Percentiles rank a stretch among this genome's conserved stretches.
Conservation (phyloP, 371 early-diverging fungal genomes). For the Mucor saturninus region DNA sequence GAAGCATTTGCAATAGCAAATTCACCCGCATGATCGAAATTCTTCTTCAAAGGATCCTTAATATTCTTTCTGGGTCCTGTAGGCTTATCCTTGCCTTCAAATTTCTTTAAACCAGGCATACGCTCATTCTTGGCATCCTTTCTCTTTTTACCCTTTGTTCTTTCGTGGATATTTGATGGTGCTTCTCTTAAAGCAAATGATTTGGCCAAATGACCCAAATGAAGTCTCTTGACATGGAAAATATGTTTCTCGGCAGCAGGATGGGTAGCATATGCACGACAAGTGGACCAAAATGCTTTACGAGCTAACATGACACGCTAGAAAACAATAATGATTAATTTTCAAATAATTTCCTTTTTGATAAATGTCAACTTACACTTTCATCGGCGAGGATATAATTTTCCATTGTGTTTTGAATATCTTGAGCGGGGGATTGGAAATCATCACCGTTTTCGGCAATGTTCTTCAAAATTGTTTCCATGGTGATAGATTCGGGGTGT, state of each 20-base stretch:
- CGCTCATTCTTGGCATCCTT: conserved; percentile 54
- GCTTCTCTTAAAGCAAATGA: conserved; percentile 92
- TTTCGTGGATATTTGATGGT: conserved; percentile 68
- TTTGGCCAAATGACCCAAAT: conserved; percentile 96
- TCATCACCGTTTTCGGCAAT: conserved; percentile 46
- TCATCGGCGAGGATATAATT: conserved; percentile 56
- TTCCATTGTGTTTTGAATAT: conserved; percentile 72
- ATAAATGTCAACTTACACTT: conserved; percentile 47
- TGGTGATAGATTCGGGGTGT: conserved; percentile 51
- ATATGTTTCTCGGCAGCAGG: conserved; percentile 78
- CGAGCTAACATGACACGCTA: conserved; percentile 71
- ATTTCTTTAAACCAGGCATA: conserved; percentile 40
- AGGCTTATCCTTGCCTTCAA: conserved; percentile 33
- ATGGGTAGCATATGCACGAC: conserved; percentile 96
- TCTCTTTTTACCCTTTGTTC: conserved; percentile 49
- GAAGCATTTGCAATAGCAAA: conserved; percentile 46
- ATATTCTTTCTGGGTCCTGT: conserved; percentile 36
- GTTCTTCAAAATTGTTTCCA: conserved; percentile 56
- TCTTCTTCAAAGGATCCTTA: conserved; percentile 35
- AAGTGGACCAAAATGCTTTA: conserved; percentile 84
- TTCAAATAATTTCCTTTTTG: not conserved
- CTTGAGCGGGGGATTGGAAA: conserved; percentile 63
- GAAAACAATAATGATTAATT: not conserved
- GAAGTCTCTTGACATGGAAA: conserved; percentile 92
- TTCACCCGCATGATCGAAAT: conserved; percentile 49